Percentiles rank a stretch among this genome's conserved stretches.
These are phyloP conservation scores for Pythium plurisporium DNA, from an alignment of 352 stramenopile genomes.

Conservation along the genomic window DNA sequence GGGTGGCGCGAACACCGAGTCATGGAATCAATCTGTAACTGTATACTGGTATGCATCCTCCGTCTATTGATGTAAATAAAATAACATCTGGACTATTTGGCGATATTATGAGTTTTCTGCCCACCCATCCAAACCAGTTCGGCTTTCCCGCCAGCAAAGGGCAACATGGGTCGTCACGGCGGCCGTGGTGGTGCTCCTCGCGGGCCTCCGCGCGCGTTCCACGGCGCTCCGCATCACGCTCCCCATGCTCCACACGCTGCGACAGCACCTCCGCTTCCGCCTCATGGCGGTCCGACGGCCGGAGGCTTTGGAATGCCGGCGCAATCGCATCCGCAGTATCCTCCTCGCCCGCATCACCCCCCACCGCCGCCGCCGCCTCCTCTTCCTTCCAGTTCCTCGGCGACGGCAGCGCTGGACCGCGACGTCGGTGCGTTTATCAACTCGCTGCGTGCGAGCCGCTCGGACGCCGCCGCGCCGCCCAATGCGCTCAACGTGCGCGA, in stretches of 20 bases:
- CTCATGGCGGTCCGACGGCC: slow-evolving; percentile 1
- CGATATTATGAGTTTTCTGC: not conserved
- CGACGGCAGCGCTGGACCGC: slow-evolving; percentile 23
- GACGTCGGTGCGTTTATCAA: slow-evolving; percentile 65
- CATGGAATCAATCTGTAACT: no score
- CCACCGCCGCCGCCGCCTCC: not conserved
- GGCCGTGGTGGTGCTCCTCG: not conserved
- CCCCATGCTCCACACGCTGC: not conserved
- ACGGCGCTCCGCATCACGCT: slow-evolving; percentile 1
- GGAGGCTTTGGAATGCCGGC: slow-evolving; percentile 1
- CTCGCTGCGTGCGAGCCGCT: slow-evolving; percentile 42
- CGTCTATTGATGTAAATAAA: slow-evolving; percentile 10
- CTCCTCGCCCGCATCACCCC: not conserved
- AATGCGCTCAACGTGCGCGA: slow-evolving; percentile 51
- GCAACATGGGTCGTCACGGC: slow-evolving; percentile 11
- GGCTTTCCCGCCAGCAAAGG: not conserved
- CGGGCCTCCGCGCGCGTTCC: not conserved
- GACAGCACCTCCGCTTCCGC: not conserved
- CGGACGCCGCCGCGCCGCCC: slow-evolving; percentile 38
- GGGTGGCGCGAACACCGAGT: no score
- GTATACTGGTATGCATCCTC: no score
- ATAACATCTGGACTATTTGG: not conserved
- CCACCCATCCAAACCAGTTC: not conserved
- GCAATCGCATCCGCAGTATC: not conserved
- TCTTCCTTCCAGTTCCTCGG: not conserved